Evolutionary conservation across 192 early-diverging fungal species (phyloP), one percentile per base, ranked within the genome.

Genomic region (Coemansia sp.): DNA sequence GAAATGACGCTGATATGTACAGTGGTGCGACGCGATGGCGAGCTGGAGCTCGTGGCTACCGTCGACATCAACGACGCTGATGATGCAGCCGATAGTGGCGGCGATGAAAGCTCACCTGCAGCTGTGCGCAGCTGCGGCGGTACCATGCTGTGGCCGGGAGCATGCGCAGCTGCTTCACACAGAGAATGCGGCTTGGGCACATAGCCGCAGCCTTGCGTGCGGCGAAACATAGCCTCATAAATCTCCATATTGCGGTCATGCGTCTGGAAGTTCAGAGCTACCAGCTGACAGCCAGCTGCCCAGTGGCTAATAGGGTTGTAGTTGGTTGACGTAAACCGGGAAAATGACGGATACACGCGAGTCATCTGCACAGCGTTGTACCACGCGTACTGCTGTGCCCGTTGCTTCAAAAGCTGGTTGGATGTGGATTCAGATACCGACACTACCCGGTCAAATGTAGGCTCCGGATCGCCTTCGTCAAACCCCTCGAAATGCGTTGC

Each of bases 251-350:
- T 81, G 45, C 79, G 71, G 63, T 93, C 93, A 58, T 80, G 77
- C 7, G 82, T 93, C 55, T 96, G 94, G 52, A 84, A 92, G 72
- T 96, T 96, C 56, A 96, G 63, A 2, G 94, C 92, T 2, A 93
- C 93, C 79, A 96, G 77, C 70, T 94, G 93, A 30, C 78, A 82
- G 3, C 94, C 94, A 10, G 63, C 71, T 11, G 70, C 74, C 94
- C 94, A 96, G 61, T 91, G 86, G 8, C 80, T 71, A 20, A 88
- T 78, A 2, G 94, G 94, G 55, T 94, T 88, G 59, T 83, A 91
- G 70, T 96, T 96, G 40, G 86, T 82, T 13, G 88, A 90, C 33
- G 67, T 86, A 48, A 96, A 72, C n/a, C 91, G 84, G 53, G 87
- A 80, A 8, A 83, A 83, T 8, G 81, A 78, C 28, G 94, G 94